A percentile compares a stretch with the other conserved stretches of the same genome.
phyloP scores from a whole-genome alignment of 148 eudicot genomes.

The Camellia sinensis region DNA sequence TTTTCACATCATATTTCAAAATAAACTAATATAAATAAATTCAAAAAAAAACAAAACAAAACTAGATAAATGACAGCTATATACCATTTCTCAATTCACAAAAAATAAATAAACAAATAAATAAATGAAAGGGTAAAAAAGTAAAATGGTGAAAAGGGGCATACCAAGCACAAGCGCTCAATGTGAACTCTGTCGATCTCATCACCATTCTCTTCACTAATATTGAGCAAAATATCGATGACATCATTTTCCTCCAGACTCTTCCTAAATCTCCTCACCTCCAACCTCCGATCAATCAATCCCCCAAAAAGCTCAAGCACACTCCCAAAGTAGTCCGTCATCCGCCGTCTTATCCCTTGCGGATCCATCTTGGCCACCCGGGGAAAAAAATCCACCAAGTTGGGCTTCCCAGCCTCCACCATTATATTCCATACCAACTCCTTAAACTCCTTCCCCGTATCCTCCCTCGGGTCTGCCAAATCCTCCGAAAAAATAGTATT shows the following conservation, averaged over 20 bases:
- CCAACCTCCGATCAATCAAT: constrained; percentile 9
- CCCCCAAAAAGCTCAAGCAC: constrained; percentile 1
- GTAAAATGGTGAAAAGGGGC: background rate
- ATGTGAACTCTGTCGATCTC: constrained; percentile 15
- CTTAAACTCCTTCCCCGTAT: background rate
- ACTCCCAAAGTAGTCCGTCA: background rate
- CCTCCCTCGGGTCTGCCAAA: constrained; percentile 9
- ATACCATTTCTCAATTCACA: no score
- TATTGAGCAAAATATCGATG: constrained; percentile 20
- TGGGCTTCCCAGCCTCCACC: constrained; percentile 16
- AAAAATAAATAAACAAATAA: no score
- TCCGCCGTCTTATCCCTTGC: constrained; percentile 12
- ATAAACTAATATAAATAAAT: no score
- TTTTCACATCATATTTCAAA: no score
- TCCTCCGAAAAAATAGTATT: background rate
- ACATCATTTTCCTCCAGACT: constrained; percentile 9
- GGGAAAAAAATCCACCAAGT: constrained; percentile 19
- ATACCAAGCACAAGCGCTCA: constrained; percentile 19
- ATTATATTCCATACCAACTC: background rate
- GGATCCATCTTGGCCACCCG: constrained; percentile 18
- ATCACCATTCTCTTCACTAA: background rate
- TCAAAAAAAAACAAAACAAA: no score
- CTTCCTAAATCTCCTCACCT: constrained; percentile 3
- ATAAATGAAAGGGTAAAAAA: background rate
- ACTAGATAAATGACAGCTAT: no score